Base-by-base conservation (phyloP, 768 basidiomycete species). In the Auricularia heimuer region DNA sequence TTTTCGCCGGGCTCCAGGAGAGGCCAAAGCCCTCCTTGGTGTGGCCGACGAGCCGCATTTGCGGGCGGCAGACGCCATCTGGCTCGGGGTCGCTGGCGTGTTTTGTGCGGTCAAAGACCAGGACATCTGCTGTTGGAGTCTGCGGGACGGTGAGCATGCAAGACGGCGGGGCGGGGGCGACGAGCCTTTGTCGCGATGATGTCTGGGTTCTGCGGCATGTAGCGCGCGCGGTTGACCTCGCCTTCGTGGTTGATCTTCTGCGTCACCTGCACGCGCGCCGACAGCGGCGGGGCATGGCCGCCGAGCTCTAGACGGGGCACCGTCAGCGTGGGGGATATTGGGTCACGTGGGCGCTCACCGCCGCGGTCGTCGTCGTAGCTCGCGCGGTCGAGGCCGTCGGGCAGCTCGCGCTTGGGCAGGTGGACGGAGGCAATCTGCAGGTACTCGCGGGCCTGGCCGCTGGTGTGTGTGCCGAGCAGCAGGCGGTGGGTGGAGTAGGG, bases 201-300 rank as follows among this genome's bases (percentile, higher is more conserved):
- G 77, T 98, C 92, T 1, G 94, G 92, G 72, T 98, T 99, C 76
- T 98, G 96, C 4, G 97, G 97, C 95, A 98, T 98, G 75, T 98
- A 99, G 63, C 97, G 86, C 66, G 97, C 97, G 54, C 94, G 81
- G 76, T 99, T 99, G 72, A 98, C 92, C 74, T 99, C 97, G 51
- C 94, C 92, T 3, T 83, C 82, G 75, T 99, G 97, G 74, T 94
- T 95, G 78, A 99, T 98, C 69, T 84, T 87, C 74, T 99, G 97
- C 37, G 87, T 90, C 75, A 96, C 85, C 71, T 90, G 88, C 67
- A 98, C 87, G 33, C 92, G 85, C 1, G 95, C 89, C 64, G 88
- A 82, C n/a, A 89, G 84, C 3, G 90, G 88, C 44, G 94, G 85
- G 33, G 86, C 85, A 75, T 97, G 88, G 3, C 92, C 90, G n/a